phyloP scores from a whole-genome alignment of 2,329 filamentous ascomycete genomes.

The Ambrosiella cleistominuta region DNA sequence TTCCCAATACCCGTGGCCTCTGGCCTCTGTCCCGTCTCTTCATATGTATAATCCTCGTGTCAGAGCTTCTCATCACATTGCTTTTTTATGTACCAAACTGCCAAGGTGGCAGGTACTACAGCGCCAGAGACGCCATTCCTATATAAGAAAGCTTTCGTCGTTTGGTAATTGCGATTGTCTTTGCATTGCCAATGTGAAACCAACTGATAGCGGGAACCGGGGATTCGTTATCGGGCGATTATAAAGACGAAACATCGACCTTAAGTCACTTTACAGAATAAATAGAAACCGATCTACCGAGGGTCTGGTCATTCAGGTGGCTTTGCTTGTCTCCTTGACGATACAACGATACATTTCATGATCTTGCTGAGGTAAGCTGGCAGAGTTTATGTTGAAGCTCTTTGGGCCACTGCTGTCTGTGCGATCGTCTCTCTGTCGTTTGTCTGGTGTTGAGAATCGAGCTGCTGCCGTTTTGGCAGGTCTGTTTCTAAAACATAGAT shows the following conservation, averaged over 20 bases:
- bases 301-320: no score
- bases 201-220: not conserved
- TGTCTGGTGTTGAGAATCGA: not conserved
- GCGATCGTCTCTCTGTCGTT: no score
- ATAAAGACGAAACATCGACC: not conserved
- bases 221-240: not conserved
- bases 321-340: no score
- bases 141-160: not conserved
- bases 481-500: not conserved
- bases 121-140: not conserved
- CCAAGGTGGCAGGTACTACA: slow-evolving; percentile 1
- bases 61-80: not conserved
- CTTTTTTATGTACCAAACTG: not conserved
- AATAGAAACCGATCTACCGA: no score
- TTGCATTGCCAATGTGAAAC: not conserved
- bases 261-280: not conserved
- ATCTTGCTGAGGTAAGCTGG: no score
- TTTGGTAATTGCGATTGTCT: not conserved
- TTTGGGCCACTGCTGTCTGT: no score
- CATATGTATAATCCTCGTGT: not conserved
- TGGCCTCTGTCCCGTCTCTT: not conserved
- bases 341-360: no score
- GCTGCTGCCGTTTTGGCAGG: not conserved
- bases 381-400: not conserved
- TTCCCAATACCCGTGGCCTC: not conserved